Base-by-base conservation (phyloP, 106 monocot genomes). In the Acorus calamus region DNA sequence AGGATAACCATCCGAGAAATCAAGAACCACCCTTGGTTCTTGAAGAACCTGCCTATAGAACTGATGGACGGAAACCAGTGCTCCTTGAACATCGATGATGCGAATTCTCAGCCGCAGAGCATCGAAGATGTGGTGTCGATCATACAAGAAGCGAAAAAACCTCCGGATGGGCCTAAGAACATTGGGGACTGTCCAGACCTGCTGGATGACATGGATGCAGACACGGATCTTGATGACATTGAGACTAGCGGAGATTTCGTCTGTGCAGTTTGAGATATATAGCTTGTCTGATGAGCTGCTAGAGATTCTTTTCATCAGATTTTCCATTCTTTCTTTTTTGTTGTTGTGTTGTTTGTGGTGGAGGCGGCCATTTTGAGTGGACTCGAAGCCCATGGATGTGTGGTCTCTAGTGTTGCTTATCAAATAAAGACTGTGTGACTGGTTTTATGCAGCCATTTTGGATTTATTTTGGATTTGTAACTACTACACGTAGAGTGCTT, bases 161-260 rank as follows among this genome's bases (percentile, higher is more conserved):
- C 79, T 42, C 51, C 57, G 0, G 75, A 71, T 13, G 85, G 71
- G 10, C 52, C 44, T 3, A 69, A 71, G 28, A 6, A 73, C 2
- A 50, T n/a, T 48, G 66, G 69, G 13, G 80, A 84, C 8, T 86
- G 89, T 59, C 43, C 55, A 64, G 87, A 87, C 10, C 28, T 28
- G 28, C 71, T 83, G 3, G 83, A 83, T 41, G 80, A 81, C 56
- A 58, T 86, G 52, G 85, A 86, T 74, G 78, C 45, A 41, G 83
- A 83, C 65, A 43, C 81, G 50, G 93, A 93, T 7, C 50, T 88
- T 43, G 88, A 93, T 59, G 93, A 93, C 63, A 62, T 79, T 45
- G 94, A 86, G 42, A 57, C 75, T 0, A 94, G 94, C 46, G 94
- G 89, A 8, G 94, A 94, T 13, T 89, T 77, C 68, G 89, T 92